Evolutionary conservation across 192 early-diverging fungal species (phyloP).

Genomic region (Gorgonomyces haynaldii): DNA sequence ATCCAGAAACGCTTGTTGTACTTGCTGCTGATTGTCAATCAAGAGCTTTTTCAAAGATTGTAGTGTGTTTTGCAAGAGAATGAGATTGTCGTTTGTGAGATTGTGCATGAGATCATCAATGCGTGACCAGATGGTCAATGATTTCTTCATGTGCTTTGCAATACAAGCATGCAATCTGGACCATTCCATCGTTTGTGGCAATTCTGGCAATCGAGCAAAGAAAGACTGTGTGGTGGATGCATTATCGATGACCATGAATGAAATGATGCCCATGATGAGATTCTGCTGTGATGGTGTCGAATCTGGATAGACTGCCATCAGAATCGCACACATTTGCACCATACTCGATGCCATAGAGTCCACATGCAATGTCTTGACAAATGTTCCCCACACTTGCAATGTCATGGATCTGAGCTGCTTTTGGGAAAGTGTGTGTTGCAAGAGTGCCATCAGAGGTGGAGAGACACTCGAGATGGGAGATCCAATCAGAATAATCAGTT

Average conservation of each 20-base stretch:
- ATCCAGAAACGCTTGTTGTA: conserved; percentile 21
- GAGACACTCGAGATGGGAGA: neutral
- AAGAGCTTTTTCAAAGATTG: conserved; percentile 18
- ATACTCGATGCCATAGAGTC: conserved; percentile 16
- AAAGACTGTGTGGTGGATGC: conserved; percentile 4
- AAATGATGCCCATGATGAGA: conserved; percentile 17
- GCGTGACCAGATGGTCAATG: neutral
- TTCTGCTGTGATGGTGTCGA: conserved; percentile 8
- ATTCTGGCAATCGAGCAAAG: conserved; percentile 16
- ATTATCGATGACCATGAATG: conserved; percentile 12
- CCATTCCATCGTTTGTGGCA: neutral
- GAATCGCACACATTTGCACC: conserved; percentile 14
- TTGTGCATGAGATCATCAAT: conserved; percentile 14
- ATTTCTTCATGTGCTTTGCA: conserved; percentile 7
- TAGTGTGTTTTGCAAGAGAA: conserved; percentile 17
- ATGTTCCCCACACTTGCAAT: conserved; percentile 22
- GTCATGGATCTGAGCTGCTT: conserved; percentile 9
- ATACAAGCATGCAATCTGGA: conserved; percentile 9
- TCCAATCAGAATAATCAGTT: neutral
- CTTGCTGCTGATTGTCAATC: neutral
- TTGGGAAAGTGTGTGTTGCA: neutral
- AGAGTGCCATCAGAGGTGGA: neutral
- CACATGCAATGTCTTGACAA: conserved; percentile 16
- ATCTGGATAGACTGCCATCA: conserved; percentile 11
- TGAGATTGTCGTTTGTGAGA: conserved; percentile 26